phyloP scores from a whole-genome alignment of 192 early-diverging fungal genomes.

The Coemansia sp. region DNA sequence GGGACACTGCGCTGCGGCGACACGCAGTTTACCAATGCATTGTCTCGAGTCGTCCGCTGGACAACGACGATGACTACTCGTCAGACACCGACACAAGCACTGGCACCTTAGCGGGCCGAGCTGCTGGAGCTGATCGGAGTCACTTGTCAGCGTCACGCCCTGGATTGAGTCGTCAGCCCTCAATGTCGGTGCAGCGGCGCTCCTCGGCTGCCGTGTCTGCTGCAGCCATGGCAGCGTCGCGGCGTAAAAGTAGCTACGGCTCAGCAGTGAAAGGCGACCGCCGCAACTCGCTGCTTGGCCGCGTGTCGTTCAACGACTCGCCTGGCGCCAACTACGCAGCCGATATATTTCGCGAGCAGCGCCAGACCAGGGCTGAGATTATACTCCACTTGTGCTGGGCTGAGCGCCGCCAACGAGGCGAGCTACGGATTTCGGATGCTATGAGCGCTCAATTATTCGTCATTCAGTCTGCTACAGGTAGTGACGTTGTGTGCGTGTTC shows the following conservation, averaged over 20 bases:
- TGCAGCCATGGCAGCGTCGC: constrained; percentile 20
- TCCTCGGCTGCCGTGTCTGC: constrained; percentile 33
- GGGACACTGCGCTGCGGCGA: constrained; percentile 29
- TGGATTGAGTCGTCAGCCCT: constrained; percentile 32
- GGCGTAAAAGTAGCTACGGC: constrained; percentile 35
- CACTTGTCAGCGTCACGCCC: constrained; percentile 30
- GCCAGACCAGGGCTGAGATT: constrained; percentile 40
- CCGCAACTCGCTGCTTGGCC: constrained; percentile 43
- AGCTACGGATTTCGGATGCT: neutral
- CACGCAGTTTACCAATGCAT: constrained; percentile 33
- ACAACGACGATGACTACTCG: constrained; percentile 8
- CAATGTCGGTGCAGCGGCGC: constrained; percentile 47
- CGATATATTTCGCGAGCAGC: constrained; percentile 47
- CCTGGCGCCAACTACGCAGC: constrained; percentile 39
- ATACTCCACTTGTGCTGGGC: constrained; percentile 40
- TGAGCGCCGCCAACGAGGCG: constrained; percentile 19
- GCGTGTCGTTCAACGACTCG: constrained; percentile 48
- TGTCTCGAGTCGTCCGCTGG: constrained; percentile 10
- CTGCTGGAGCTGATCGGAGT: constrained; percentile 7
- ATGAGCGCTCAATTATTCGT: constrained; percentile 26
- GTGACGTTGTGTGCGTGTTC: constrained; percentile 37
- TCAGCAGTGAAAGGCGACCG: constrained; percentile 40
- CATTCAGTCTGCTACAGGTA: constrained; percentile 25
- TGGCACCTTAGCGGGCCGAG: neutral
- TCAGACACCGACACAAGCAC: neutral